phyloP scores from a whole-genome alignment of 805 yeast genomes.

The Candida cerambycidarum region DNA sequence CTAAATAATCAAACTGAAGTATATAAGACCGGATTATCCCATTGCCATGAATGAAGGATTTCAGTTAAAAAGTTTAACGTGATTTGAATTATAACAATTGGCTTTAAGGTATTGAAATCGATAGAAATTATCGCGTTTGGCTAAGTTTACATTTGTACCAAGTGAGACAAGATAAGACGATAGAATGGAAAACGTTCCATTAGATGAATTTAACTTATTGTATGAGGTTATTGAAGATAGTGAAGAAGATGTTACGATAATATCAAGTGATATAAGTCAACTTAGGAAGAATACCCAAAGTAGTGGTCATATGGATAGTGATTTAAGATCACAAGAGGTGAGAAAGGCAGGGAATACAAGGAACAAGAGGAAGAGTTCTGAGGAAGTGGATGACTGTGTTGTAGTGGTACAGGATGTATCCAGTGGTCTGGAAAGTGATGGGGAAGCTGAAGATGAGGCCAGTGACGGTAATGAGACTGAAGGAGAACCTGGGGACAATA shows the following conservation, averaged over 20 bases:
- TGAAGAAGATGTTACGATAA: conserved; percentile 13
- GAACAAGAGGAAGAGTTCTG: neutral
- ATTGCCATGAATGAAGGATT: conserved; percentile 2
- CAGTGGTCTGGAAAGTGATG: neutral
- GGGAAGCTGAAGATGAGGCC: neutral
- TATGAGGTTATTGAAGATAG: conserved; percentile 10
- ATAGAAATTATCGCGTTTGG: neutral
- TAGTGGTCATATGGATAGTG: neutral
- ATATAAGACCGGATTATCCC: neutral
- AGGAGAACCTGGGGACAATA: too few species aligned
- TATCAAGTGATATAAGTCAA: conserved; percentile 9
- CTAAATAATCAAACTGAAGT: neutral
- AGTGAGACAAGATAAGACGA: neutral
- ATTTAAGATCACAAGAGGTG: neutral
- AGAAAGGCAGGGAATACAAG: neutral
- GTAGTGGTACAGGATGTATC: neutral
- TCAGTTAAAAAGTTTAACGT: neutral
- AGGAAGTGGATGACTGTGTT: neutral
- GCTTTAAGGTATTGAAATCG: conserved; percentile 1
- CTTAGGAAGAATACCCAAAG: neutral
- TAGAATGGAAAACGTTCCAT: conserved; percentile 9
- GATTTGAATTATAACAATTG: conserved; percentile 6
- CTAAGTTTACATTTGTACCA: neutral
- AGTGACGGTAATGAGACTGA: neutral
- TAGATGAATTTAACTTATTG: conserved; percentile 15